A percentile compares a stretch with the other conserved stretches of the same genome.
phyloP scores from a whole-genome alignment of 169 alveolate genomes.

The Plasmodium fragile region DNA sequence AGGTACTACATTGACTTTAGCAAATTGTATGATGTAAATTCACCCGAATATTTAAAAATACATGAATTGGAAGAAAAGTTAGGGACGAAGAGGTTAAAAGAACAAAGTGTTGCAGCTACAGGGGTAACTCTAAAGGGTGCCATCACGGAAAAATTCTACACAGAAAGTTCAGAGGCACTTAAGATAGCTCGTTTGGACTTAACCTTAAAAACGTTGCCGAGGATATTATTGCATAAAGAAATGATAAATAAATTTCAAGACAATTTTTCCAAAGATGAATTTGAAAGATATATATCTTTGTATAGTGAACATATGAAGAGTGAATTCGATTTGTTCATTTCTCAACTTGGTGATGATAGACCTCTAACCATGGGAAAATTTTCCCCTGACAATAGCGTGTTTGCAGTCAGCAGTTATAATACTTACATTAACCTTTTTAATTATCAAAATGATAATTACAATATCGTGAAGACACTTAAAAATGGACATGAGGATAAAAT shows the following conservation, averaged over 20 bases:
- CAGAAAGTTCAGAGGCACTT: constrained; percentile 79
- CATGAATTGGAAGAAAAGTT: constrained; percentile 68
- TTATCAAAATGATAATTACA: constrained; percentile 71
- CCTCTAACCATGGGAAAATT: constrained; percentile 86
- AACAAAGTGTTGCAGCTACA: neutral
- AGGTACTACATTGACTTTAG: constrained; percentile 84
- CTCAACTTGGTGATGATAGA: constrained; percentile 86
- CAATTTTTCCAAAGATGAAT: constrained; percentile 79
- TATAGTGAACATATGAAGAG: constrained; percentile 80
- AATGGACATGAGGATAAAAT: constrained; percentile 82
- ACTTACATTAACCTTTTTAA: constrained; percentile 78
- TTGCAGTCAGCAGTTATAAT: constrained; percentile 78
- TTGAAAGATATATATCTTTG: constrained; percentile 78
- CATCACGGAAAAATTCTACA: constrained; percentile 79
- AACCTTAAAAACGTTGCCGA: constrained; percentile 72
- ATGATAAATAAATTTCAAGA: constrained; percentile 79
- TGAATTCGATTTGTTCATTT: constrained; percentile 76
- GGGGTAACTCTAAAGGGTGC: neutral
- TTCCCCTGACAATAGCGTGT: constrained; percentile 82
- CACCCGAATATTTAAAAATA: constrained; percentile 72
- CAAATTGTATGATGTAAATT: constrained; percentile 78
- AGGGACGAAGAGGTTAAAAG: constrained; percentile 67
- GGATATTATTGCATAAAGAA: constrained; percentile 76
- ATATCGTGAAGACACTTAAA: constrained; percentile 73
- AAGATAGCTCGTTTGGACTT: constrained; percentile 78